Base-by-base conservation (phyloP, 768 basidiomycete species). In the Lactarius deliciosus region DNA sequence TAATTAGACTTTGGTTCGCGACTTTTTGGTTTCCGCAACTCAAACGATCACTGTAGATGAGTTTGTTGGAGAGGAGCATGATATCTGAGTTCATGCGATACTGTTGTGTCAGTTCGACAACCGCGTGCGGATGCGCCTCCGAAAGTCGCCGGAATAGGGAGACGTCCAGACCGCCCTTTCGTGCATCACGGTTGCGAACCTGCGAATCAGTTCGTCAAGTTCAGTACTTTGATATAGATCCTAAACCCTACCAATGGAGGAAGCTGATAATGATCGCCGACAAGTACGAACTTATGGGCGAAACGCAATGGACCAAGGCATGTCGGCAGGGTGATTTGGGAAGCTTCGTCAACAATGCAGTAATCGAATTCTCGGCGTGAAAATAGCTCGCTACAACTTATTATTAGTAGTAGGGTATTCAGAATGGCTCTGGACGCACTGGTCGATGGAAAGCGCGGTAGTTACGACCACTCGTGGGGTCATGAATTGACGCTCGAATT, bases 21-120 rank as follows among this genome's bases (percentile, higher is more conserved):
- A 96, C 86, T 20, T 79, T 78, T 56, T 86, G 85, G 11, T 84
- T 88, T 5, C 96, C 97, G 74, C 94, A 96, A 57, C 79, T 81
- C 50, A 98, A 80, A 22, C 88, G 82, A 65, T 89, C 84, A 11
- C 83, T 79, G 72, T 98, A 98, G 11, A 98, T 88, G 57, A 98
- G 86, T 64, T 81, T 82, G 75, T 98, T 98, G 1, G 92, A 92
- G 10, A 98, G 79, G 11, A 84, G 74, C 96, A 98, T 98, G 74
- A 98, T 97, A 68, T 96, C 94, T 63, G 85, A 85, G 76, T 96
- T 98, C 97, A 98, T 98, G 55, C 97, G 83, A 74, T 98, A 99
- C 74, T 99, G 97, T 64, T 90, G 82, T 0, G 85, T 82, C 53
- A 99, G 83, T 70, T 97, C 92, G 28, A 91, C 86, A 38, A 97